Base-by-base conservation (phyloP, 345 rosid species). In the Theobroma cacao region DNA sequence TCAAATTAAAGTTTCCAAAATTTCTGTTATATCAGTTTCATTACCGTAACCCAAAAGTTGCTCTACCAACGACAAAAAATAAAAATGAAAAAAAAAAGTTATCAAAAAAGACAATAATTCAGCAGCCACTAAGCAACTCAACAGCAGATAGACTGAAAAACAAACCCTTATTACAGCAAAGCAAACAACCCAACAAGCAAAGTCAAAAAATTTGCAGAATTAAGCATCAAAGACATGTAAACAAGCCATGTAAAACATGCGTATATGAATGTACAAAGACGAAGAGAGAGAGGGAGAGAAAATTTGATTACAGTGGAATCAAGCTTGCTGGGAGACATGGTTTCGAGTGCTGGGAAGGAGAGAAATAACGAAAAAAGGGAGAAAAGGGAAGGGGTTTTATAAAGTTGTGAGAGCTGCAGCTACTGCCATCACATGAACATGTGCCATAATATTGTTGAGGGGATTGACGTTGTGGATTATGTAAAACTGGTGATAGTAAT, bases 281-380 rank as follows among this genome's bases (percentile, higher is more conserved):
- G 11, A 31, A 30, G 5, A 28, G 9, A 67, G 5, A 50, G 50
- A 75, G 15, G 15, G n/a, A 63, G n/a, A 48, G 61, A 34, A 26
- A 18, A 34, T 20, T n/a, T 63, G 10, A 62, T 76, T 76, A 76
- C 78, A 48, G 71, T 63, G 15, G 78, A 63, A 47, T 76, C 78
- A 63, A 76, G 22, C 78, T 76, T 48, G 72, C 72, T 63, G 72
- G 78, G 61, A 31, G 78, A 47, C 78, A 75, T 75, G 58, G 43
- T 3, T 50, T 15, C 0, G 72, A 28, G 20, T 14, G 50, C 47
- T 33, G 20, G 5, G 20, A 52, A 55, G 61, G 13, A 18, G 26
- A 70, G 9, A 30, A n/a, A n/a, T n/a, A n/a, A n/a, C n/a, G n/a
- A n/a, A n/a, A n/a, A n/a, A n/a, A n/a, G n/a, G 50, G 14, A 71